Evolutionary conservation across 495 filamentous ascomycete species (phyloP), one percentile per base, ranked within the genome.

Genomic region (Poronia punctata): DNA sequence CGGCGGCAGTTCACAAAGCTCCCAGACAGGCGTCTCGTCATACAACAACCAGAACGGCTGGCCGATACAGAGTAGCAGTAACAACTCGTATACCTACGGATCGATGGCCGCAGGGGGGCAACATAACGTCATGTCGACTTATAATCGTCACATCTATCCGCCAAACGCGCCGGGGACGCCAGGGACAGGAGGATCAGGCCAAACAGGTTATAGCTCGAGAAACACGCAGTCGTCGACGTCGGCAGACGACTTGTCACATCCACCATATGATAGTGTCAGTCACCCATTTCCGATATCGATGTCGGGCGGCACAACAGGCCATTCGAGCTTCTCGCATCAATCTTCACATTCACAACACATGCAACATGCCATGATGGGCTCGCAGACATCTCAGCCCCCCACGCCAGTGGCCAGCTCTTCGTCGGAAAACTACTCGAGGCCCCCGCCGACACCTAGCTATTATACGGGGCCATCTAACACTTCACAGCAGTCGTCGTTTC

Each of bases 351-450:
- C 49, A 20, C 50, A 54, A 4, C 38, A 50, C 10, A 25, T 60
- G 10, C 54, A 52, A 45, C 36, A 49, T 27, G 20, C 48, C 32
- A 53, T 61, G 37, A 45, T 55, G 38, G 35, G 21, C 30, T 56
- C 54, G 28, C 57, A 61, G 29, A 28, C 61, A 5, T 69, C 72
- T 2, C 75, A 79, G 32, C 68, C 74, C 5, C 63, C 83, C n/a
- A 73, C 79, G 4, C 71, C 78, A 9, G 73, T 75, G 24, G 68
- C 79, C 10, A 60, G 80, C n/a, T 68, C 76, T 19, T 67, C 75
- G 4, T 72, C 79, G 35, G 82, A 86, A 36, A 66, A 64, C 7
- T 88, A 82, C 50, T 67, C 75, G 27, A 74, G 84, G 49, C 67
- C 72, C 12, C 75, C 75, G 15, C 72, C 79, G 20, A 78, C 75